These are phyloP conservation scores for Andrographis paniculata DNA, from an alignment of 305 asterid genomes.

Conservation along the genomic window DNA sequence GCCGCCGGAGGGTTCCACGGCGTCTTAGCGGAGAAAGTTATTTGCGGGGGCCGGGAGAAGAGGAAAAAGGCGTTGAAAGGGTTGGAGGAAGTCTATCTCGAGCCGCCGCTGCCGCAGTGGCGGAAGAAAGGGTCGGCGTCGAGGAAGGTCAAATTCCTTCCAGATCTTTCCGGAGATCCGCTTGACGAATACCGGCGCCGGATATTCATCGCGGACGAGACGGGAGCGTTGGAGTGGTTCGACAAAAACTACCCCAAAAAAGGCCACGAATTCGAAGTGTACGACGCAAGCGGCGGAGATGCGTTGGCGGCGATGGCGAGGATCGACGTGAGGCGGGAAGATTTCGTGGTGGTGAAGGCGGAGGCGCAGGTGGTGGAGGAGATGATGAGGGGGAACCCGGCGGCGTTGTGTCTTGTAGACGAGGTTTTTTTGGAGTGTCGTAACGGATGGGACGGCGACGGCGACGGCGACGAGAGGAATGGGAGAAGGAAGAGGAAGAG, in stretches of 20 bases:
- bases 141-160: slow-evolving; percentile 55
- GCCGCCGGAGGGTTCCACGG: slow-evolving; percentile 14
- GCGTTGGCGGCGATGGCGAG: slow-evolving; percentile 33
- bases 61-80: slow-evolving; percentile 41
- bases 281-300: slow-evolving; percentile 13
- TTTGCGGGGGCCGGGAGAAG: too few relatives aligned
- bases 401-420: slow-evolving; percentile 44
- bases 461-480: background rate
- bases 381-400: slow-evolving; percentile 43
- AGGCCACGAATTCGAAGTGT: slow-evolving; percentile 44
- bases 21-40: slow-evolving; percentile 23
- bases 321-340: slow-evolving; percentile 42
- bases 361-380: slow-evolving; percentile 64
- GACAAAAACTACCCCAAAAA: slow-evolving; percentile 47
- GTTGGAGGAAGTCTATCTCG: slow-evolving; percentile 59
- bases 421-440: slow-evolving; percentile 63
- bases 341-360: slow-evolving; percentile 74
- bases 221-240: slow-evolving; percentile 52
- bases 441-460: slow-evolving; percentile 35
- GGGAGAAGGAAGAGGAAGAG: slow-evolving; percentile 29
- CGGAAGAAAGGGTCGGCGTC: slow-evolving; percentile 21
- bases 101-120: slow-evolving; percentile 42
- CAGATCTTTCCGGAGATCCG: slow-evolving; percentile 48
- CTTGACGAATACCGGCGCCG: slow-evolving; percentile 46
- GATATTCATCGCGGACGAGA: slow-evolving; percentile 51